Evolutionary conservation across 164 flowering plant genomes (phyloP), one percentile per base, ranked within the genome.

Genomic region (Saururus chinensis): DNA sequence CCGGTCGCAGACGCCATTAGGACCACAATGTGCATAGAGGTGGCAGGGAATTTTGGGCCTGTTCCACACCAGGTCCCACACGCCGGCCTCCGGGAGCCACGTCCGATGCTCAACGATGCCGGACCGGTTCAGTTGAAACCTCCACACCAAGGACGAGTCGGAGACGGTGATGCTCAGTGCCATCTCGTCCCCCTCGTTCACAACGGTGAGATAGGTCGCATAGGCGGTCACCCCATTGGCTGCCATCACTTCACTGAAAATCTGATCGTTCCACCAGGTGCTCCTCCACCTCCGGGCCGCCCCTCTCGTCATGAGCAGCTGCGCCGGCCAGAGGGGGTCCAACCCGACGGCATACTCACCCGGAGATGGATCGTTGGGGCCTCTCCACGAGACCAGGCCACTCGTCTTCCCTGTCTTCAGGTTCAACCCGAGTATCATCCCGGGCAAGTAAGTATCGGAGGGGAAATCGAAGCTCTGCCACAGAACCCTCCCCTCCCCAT

Each of bases 391-490:
- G 7, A 48, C 54, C 6, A 60, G 19, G 10, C 22, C 4, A 53
- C 1, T 7, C 6, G n/a, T 2, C 4, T 13, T 16, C 8, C 59
- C 63, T 12, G 53, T 52, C 19, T n/a, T 24, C 40, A 14, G 0
- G 42, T 60, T 66, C 19, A 59, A n/a, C 12, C 68, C 41, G 4
- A 66, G 42, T 41, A 19, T 59, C 64, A 60, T 60, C n/a, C 64
- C 68, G 4, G 68, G 53, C n/a, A 66, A 21, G 11, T 14, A 41
- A n/a, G 59, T 59, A 60, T 60, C 45, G 7, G 64, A 22, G 0
- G 69, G 69, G 24, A 59, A n/a, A 53, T 66, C 69, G 54, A 66
- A 66, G 54, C 68, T 66, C 30, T 66, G 63, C 68, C 68, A 66
- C 14, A 66, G 24, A 48, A 59, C 19, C 55, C 45, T 52, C 23